Evolutionary conservation across 257 asterid species (phyloP).

Genomic region (Lavandula angustifolia): DNA sequence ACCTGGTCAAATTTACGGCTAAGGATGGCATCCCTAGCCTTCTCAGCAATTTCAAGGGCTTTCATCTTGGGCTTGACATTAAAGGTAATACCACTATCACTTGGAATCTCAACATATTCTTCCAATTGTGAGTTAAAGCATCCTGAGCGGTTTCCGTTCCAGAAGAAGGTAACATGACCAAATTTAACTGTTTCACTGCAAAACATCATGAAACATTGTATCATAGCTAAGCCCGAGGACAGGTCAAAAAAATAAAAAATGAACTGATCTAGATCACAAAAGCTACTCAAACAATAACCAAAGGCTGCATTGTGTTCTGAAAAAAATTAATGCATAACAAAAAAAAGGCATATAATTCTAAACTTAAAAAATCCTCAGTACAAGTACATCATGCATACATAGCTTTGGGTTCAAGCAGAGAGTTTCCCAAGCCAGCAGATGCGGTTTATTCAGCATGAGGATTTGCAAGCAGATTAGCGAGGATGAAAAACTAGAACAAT

Average conservation of each 20-base stretch:
- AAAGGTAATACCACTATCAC: constrained; percentile 87
- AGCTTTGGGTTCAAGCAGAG: neutral
- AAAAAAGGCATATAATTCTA: neutral
- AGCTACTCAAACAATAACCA: neutral
- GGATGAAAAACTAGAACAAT: neutral
- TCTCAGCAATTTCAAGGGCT: constrained; percentile 90
- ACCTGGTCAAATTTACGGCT: constrained; percentile 92
- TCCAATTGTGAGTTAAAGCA: constrained; percentile 73
- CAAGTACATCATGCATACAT: neutral
- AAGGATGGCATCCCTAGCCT: constrained; percentile 92
- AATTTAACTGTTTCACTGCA: constrained; percentile 95
- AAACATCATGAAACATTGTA: neutral
- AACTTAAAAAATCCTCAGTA: neutral
- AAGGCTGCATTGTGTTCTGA: neutral
- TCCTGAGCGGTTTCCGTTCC: constrained; percentile 99
- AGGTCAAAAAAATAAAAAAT: neutral
- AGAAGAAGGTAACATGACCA: constrained; percentile 95
- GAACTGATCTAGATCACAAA: neutral
- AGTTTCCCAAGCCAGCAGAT: neutral
- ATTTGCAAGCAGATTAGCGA: constrained; percentile 1
- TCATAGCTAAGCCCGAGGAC: neutral
- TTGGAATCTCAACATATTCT: constrained; percentile 90
- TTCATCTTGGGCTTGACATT: constrained; percentile 95
- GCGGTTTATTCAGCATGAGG: neutral
- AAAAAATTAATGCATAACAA: neutral